Conservation (phyloP, 1,139 yeast species). For the Suhomyces bolitotheri region DNA sequence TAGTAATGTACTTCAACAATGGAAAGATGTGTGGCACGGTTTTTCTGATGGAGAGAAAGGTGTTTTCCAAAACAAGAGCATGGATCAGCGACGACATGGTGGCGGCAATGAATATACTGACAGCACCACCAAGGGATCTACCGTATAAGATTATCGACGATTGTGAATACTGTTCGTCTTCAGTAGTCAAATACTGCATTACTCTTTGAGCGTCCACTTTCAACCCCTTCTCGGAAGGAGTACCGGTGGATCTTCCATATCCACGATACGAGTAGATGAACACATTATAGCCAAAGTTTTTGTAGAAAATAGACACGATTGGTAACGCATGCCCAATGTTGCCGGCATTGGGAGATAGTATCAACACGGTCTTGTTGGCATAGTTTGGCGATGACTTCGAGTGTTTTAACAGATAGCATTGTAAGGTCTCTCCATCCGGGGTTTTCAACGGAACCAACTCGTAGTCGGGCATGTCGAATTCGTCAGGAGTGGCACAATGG, state of each 20-base stretch:
- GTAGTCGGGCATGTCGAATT: slow-evolving; percentile 62
- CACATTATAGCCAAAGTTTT: slow-evolving; percentile 70
- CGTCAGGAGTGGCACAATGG: slow-evolving; percentile 76
- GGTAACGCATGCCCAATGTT: slow-evolving; percentile 94
- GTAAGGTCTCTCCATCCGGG: slow-evolving; percentile 57
- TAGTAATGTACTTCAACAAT: slow-evolving; percentile 53
- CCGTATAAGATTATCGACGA: slow-evolving; percentile 76
- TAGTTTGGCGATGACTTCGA: slow-evolving; percentile 43
- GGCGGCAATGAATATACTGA: slow-evolving; percentile 79
- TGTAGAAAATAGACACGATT: slow-evolving; percentile 69
- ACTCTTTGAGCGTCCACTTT: slow-evolving; percentile 81
- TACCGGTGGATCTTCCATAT: slow-evolving; percentile 83
- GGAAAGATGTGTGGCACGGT: slow-evolving; percentile 87
- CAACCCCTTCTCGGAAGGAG: slow-evolving; percentile 74
- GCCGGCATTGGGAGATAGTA: slow-evolving; percentile 93
- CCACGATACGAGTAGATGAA: slow-evolving; percentile 89
- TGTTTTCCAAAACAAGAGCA: slow-evolving; percentile 80
- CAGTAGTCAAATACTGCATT: slow-evolving; percentile 55
- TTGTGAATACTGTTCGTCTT: slow-evolving; percentile 51
- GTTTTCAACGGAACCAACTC: slow-evolving; percentile 65
- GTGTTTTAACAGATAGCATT: slow-evolving; percentile 50
- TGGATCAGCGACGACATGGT: slow-evolving; percentile 47
- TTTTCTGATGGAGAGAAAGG: slow-evolving; percentile 75
- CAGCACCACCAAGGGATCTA: slow-evolving; percentile 93
- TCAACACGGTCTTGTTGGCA: slow-evolving; percentile 66